Base-by-base conservation (phyloP, 306 rosid genomes). In the Vigna trinervia region DNA sequence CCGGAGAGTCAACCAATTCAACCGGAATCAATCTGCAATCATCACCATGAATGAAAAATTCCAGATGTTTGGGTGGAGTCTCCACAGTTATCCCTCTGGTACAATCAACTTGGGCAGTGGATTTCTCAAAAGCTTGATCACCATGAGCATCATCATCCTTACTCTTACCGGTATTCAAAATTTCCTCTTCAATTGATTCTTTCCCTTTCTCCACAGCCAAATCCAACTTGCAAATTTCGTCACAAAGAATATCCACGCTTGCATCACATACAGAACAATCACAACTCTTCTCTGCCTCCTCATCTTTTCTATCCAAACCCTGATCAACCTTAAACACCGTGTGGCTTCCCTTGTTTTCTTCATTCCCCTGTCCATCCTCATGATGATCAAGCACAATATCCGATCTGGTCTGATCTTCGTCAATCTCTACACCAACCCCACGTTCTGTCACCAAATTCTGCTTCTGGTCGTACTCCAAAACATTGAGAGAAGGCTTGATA, bases 21-120 rank as follows among this genome's bases (percentile, higher is more conserved):
- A 96, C 78, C n/a, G 97, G 99, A 84, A 96, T 86, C 89, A 96
- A 69, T 12, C 85, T 84, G 79, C 91, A 88, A 78, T 87, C 97
- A 39, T 96, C 90, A 20, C 86, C 89, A 68, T 82, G 91, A 80
- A 96, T 88, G 85, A 83, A 88, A 84, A 96, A 96, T 67, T 96
- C 99, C 53, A 92, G 90, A 86, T 92, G 97, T 64, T 71, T 87
- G 20, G 80, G 74, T 14, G 69, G 79, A 85, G 71, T 77, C 57
- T 84, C 89, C 46, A 54, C 77, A 51, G 78, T 52, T 22, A 69
- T 61, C 59, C 81, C 84, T 41, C 51, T 77, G 41, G n/a, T 58
- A 60, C 28, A 71, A 71, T 68, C 70, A 72, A 79, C 85, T 48
- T 81, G 74, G 74, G 26, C 67, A 66, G 46, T 13, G 76, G 36